Conservation (phyloP, 2,329 filamentous ascomycete species). For the Cladosporium sp. region DNA sequence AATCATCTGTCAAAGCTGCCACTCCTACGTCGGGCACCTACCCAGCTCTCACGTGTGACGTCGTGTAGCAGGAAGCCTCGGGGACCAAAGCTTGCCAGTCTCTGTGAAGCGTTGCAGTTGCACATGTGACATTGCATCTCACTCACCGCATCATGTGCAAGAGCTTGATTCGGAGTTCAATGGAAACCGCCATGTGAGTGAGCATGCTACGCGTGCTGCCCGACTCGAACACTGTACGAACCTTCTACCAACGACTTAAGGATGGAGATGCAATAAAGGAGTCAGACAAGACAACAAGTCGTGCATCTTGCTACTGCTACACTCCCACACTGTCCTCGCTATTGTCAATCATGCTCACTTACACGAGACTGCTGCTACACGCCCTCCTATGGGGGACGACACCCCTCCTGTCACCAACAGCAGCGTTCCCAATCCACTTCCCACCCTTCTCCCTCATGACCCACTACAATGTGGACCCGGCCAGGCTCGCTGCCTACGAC, state of each 20-base stretch:
- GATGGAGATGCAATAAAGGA: not conserved
- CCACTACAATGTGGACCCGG: not conserved
- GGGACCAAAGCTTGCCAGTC: not conserved
- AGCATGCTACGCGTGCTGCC: not conserved
- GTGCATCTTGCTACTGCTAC: too few species aligned
- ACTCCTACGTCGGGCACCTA: not conserved
- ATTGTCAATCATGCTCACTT: too few species aligned
- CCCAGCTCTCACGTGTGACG: not conserved
- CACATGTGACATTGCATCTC: constrained; percentile 2
- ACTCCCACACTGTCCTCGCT: too few species aligned
- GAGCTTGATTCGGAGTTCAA: not conserved
- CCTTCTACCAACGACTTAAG: not conserved
- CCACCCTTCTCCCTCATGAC: not conserved
- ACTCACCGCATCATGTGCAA: not conserved
- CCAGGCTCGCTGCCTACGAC: not conserved
- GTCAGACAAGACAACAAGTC: too few species aligned
- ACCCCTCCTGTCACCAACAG: not conserved
- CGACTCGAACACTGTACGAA: too few species aligned
- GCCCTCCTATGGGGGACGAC: too few species aligned
- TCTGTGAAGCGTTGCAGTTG: not conserved
- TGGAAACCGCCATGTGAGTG: too few species aligned
- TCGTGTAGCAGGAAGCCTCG: not conserved
- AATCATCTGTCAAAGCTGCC: not conserved
- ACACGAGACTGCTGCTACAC: too few species aligned
- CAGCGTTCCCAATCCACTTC: not conserved